A percentile compares a stretch with the other conserved stretches of the same genome.
These are phyloP conservation scores for Cochlearia excelsa DNA, from an alignment of 345 rosid genomes.

Conservation along the genomic window DNA sequence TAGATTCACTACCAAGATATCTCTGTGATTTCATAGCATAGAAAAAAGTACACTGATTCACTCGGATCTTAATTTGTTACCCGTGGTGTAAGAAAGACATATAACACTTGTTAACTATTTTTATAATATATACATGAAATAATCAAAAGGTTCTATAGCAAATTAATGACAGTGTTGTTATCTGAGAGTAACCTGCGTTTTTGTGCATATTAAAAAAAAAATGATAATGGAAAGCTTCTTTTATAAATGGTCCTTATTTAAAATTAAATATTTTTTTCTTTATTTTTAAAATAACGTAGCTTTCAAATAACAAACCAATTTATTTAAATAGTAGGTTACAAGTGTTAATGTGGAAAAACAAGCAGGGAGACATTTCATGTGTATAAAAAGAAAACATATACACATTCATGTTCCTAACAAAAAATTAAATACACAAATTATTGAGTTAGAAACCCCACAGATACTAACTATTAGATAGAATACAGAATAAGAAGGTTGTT, in stretches of 20 bases:
- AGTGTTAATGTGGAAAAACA: constrained; percentile 19
- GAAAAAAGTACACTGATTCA: constrained; percentile 25
- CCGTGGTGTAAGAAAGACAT: constrained; percentile 22
- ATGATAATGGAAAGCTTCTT: too few species aligned
- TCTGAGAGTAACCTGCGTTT: too few species aligned
- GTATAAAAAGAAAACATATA: constrained; percentile 25
- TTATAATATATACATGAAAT: constrained; percentile 21
- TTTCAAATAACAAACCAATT: constrained; percentile 18
- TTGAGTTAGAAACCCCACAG: constrained; percentile 6
- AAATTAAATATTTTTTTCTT: neutral
- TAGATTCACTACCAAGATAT: constrained; percentile 14
- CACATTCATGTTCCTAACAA: constrained; percentile 32
- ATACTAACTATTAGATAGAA: neutral
- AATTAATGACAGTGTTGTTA: neutral
- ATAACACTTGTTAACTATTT: constrained; percentile 15
- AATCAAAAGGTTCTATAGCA: constrained; percentile 26
- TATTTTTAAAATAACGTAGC: constrained; percentile 23
- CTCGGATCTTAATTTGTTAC: constrained; percentile 24
- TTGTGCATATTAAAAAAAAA: too few species aligned
- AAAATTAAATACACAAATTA: constrained; percentile 11
- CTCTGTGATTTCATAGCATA: constrained; percentile 18
- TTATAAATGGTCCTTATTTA: too few species aligned
- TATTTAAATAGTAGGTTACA: constrained; percentile 5
- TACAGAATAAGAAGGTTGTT: too few species aligned
- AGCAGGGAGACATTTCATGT: constrained; percentile 32